Evolutionary conservation across 116 monocot species (phyloP), one percentile per base, ranked within the genome.

Genomic region (Phalaenopsis hybrid): DNA sequence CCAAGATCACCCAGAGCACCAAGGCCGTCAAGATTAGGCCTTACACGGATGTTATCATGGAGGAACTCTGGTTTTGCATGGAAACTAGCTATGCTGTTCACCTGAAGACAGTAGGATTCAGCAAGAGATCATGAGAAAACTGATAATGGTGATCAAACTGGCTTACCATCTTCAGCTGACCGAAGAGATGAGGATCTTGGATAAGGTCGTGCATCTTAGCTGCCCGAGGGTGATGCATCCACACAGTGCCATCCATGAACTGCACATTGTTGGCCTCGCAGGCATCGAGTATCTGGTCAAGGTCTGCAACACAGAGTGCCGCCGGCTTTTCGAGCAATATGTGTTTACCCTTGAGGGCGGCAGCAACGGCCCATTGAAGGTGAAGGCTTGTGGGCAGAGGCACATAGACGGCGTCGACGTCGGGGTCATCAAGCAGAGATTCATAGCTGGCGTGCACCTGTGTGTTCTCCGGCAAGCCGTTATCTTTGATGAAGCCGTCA

Each of bases 231-330:
- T 94, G 87, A 75, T 97, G 97, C 88, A 97, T 91, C 92, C 94
- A 94, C 97, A 97, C 94, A 7, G 91, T 93, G 72, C 85, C 67
- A 31, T 97, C 97, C 93, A 97, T 97, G 83, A 94, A 90, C 89
- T 94, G 94, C 46, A 97, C 91, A 5, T 84, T 83, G 43, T 83
- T 81, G 11, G 78, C 44, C 33, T 79, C 83, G 81, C 96, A 96
- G n/a, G 92, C 88, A 37, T 74, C 85, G 45, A 96, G 80, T 21
- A 96, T 96, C 79, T 44, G 74, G 55, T 89, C 96, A 20, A 96
- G 84, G 1, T 96, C 96, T 44, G 78, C 87, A 13, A 80, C 87
- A 84, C 81, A 85, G 17, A 90, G 76, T 67, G 96, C 96, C 11
- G 83, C 52, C 23, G 96, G 96, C 85, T 97, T 97, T 94, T 97